Conservation (phyloP, 495 filamentous ascomycete genomes). For the Aspergillus nidulans region DNA sequence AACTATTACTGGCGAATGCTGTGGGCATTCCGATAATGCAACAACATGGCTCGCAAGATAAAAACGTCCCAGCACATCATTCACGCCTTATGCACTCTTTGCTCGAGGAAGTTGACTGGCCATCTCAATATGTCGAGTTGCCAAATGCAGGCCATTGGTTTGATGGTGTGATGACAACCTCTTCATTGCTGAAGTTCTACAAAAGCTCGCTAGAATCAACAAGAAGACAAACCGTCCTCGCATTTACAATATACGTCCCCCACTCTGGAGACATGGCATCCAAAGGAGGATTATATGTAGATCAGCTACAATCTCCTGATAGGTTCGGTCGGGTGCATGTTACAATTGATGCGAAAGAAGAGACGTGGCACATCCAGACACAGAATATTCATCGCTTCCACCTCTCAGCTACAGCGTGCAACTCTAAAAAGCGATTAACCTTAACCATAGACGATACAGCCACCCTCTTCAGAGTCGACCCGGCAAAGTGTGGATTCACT, state of each 20-base stretch:
- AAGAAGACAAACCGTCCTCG: constrained; percentile 18
- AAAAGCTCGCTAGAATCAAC: not conserved
- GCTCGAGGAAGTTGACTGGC: constrained; percentile 33
- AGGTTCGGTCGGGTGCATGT: constrained; percentile 37
- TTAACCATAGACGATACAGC: constrained; percentile 23
- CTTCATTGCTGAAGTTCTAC: constrained; percentile 41
- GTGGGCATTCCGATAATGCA: constrained; percentile 51
- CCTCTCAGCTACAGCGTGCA: constrained; percentile 14
- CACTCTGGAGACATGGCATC: constrained; percentile 48
- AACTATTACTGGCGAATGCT: constrained; percentile 48
- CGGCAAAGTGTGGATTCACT: constrained; percentile 3
- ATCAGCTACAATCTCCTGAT: constrained; percentile 41
- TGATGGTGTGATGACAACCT: constrained; percentile 45
- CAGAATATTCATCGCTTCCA: constrained; percentile 39
- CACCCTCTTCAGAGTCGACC: constrained; percentile 5
- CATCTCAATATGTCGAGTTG: constrained; percentile 49
- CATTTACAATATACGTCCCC: constrained; percentile 45
- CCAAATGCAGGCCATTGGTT: constrained; percentile 50
- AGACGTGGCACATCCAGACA: constrained; percentile 31
- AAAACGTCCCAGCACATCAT: constrained; percentile 58
- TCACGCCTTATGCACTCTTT: constrained; percentile 50
- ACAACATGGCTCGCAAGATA: constrained; percentile 53
- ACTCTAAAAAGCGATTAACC: constrained; percentile 10
- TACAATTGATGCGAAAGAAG: constrained; percentile 8
- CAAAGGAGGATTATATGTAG: constrained; percentile 23